A percentile compares a stretch with the other conserved stretches of the same genome.
phyloP scores from a whole-genome alignment of 1,284 basidiomycete species.

The Malassezia brasiliensis region DNA sequence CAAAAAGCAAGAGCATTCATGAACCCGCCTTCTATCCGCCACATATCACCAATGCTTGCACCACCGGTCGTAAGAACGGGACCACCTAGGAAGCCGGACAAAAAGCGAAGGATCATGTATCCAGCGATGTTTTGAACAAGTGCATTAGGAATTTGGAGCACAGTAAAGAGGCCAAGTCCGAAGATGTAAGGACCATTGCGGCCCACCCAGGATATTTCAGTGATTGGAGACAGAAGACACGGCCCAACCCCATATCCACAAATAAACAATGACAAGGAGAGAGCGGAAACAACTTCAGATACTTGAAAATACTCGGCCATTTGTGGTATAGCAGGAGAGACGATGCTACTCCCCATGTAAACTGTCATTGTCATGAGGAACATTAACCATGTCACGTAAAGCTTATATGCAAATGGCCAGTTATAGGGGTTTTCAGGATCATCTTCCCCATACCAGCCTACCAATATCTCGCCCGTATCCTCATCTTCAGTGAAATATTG shows the following conservation, averaged over 20 bases:
- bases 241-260: conserved; percentile 25
- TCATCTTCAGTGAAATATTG: not conserved
- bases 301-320: conserved; percentile 41
- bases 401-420: conserved; percentile 38
- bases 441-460: conserved; percentile 48
- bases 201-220: conserved; percentile 41
- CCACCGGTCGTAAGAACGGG: conserved; percentile 47
- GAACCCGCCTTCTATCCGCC: conserved; percentile 8
- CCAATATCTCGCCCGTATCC: conserved; percentile 33
- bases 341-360: conserved; percentile 30
- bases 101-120: conserved; percentile 36
- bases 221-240: conserved; percentile 42
- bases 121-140: conserved; percentile 11
- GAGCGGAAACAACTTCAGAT: conserved; percentile 18
- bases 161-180: conserved; percentile 15
- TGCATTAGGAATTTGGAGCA: conserved; percentile 18
- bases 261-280: conserved; percentile 31
- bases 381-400: conserved; percentile 38
- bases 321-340: conserved; percentile 52
- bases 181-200: conserved; percentile 22
- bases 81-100: conserved; percentile 48
- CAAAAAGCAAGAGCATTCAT: conserved; percentile 18
- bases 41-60: conserved; percentile 33
- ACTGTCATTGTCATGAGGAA: conserved; percentile 51
- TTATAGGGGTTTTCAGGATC: conserved; percentile 47